Conservation (phyloP, 192 early-diverging fungal species). For the Polychytrium aggregatum region DNA sequence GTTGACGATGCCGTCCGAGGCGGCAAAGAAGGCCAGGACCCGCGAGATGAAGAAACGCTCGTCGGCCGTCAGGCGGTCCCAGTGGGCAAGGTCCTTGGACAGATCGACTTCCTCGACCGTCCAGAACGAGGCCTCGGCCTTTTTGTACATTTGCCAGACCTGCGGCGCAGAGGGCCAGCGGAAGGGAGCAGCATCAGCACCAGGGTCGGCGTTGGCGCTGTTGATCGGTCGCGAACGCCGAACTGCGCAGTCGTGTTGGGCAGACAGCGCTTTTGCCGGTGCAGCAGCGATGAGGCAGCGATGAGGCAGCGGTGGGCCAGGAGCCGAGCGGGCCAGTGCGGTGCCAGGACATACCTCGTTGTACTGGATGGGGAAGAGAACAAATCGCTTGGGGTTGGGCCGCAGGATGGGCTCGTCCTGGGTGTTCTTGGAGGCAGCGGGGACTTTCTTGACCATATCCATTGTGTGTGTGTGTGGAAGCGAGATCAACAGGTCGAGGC, state of each 20-base stretch:
- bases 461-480: no score
- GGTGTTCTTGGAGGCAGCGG: no score
- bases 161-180: constrained; percentile 6
- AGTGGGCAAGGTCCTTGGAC: constrained; percentile 79
- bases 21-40: constrained; percentile 91
- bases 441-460: no score
- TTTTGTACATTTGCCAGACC: constrained; percentile 98
- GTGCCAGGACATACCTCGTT: constrained; percentile 14
- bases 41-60: constrained; percentile 87
- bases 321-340: no score
- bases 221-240: no score
- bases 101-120: constrained; percentile 93
- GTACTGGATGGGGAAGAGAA: constrained; percentile 89
- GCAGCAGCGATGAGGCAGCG: no score
- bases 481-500: no score
- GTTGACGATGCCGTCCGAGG: constrained; percentile 92
- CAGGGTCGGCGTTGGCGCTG: no score
- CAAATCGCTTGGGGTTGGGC: constrained; percentile 71
- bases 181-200: not conserved
- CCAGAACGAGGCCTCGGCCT: constrained; percentile 96
- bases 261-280: not conserved
- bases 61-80: constrained; percentile 76
- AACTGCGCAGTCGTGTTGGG: not conserved
- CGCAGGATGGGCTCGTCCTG: constrained; percentile 32
- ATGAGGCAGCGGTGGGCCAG: no score